Percentiles rank a stretch among this genome's conserved stretches.
These are phyloP conservation scores for Candida coquimbonensis DNA, from an alignment of 805 yeast genomes.

Conservation along the genomic window DNA sequence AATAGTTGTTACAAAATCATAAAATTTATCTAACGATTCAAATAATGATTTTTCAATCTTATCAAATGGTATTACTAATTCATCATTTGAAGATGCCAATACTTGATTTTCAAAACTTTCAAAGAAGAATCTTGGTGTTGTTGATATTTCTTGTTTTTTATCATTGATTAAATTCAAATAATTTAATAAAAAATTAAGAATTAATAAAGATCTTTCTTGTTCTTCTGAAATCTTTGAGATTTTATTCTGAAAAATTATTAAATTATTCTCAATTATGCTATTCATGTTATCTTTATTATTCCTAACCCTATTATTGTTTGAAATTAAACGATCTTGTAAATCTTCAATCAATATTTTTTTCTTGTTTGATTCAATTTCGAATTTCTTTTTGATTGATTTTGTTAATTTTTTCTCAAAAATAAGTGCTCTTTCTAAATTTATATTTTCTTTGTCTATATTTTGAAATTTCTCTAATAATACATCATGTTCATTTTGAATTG, in stretches of 20 bases:
- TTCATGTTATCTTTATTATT: not conserved
- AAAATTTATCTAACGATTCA: not conserved
- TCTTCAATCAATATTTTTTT: conserved; percentile 11
- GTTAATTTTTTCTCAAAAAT: conserved; percentile 5
- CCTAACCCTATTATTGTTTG: conserved; percentile 8
- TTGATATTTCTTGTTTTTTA: not conserved
- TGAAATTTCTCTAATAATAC: not conserved
- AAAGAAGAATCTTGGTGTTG: conserved; percentile 5
- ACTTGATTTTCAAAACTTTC: conserved; percentile 4
- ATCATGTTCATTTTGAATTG: conserved; percentile 5
- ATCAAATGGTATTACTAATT: conserved; percentile 6
- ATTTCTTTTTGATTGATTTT: conserved; percentile 11
- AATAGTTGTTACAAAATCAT: not conserved
- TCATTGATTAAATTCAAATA: conserved; percentile 1
- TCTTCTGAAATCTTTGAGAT: conserved; percentile 14
- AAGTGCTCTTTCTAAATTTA: not conserved
- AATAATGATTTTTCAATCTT: conserved; percentile 14
- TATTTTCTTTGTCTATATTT: not conserved
- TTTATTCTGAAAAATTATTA: not conserved
- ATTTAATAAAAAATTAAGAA: conserved; percentile 3
- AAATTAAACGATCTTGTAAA: conserved; percentile 14
- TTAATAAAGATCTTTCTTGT: conserved; percentile 14
- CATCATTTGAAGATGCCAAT: not conserved
- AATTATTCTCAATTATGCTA: conserved; percentile 2
- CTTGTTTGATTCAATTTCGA: conserved; percentile 18